These are phyloP conservation scores for Pseudoperonospora humuli DNA, from an alignment of 352 stramenopile species.

Conservation along the genomic window DNA sequence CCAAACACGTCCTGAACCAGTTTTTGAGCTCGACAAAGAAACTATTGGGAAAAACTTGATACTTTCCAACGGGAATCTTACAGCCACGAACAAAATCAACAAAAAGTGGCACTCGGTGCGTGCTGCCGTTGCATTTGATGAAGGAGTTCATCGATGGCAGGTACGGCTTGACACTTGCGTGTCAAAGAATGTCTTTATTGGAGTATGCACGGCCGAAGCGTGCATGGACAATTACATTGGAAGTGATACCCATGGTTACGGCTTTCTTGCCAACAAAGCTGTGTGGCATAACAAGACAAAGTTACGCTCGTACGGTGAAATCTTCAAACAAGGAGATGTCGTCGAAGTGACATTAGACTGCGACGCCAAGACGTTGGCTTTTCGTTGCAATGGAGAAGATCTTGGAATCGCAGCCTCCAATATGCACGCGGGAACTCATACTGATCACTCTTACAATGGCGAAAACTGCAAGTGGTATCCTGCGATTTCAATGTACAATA, in stretches of 20 bases:
- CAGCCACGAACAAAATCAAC: constrained; percentile 75
- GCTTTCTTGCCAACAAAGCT: constrained; percentile 87
- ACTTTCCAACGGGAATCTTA: constrained; percentile 65
- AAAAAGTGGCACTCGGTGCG: constrained; percentile 89
- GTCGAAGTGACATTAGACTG: constrained; percentile 84
- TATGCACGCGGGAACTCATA: constrained; percentile 29
- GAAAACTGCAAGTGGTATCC: constrained; percentile 67
- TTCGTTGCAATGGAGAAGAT: constrained; percentile 80
- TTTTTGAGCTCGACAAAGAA: constrained; percentile 64
- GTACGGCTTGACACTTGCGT: constrained; percentile 84
- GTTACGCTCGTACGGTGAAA: constrained; percentile 83
- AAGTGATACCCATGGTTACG: constrained; percentile 82
- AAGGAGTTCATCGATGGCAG: constrained; percentile 82
- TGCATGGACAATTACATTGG: constrained; percentile 87
- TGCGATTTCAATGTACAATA: constrained; percentile 90
- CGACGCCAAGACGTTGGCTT: constrained; percentile 70
- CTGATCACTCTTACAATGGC: constrained; percentile 3
- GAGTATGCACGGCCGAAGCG: constrained; percentile 59
- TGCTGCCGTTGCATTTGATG: constrained; percentile 52
- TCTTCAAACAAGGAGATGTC: constrained; percentile 86
- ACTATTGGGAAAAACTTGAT: constrained; percentile 70
- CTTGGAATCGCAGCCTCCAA: constrained; percentile 78
- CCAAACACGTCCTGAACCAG: constrained; percentile 45
- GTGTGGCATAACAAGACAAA: constrained; percentile 91
- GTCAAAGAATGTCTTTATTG: constrained; percentile 91